Percentiles rank a stretch among this genome's conserved stretches.
Evolutionary conservation across 1,284 basidiomycete genomes (phyloP).

Genomic region (Irpex sp.): DNA sequence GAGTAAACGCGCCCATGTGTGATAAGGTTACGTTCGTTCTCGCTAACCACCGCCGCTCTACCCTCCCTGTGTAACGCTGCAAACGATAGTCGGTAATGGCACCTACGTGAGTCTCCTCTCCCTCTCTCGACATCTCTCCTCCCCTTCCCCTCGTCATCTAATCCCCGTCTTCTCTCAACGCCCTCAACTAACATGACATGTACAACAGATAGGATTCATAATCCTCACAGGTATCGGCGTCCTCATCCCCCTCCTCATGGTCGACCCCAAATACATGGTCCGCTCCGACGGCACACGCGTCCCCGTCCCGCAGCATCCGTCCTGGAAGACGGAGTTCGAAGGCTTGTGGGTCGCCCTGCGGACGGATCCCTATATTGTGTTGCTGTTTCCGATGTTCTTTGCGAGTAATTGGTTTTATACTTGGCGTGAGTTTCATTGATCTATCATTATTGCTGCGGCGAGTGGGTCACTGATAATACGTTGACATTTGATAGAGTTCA

Average conservation of each 20-base stretch:
- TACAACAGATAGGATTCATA: conserved; percentile 72
- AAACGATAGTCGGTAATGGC: conserved; percentile 43
- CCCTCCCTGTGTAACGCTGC: conserved; percentile 1
- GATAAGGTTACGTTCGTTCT: background rate
- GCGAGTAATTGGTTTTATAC: conserved; percentile 77
- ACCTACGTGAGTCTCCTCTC: conserved; percentile 46
- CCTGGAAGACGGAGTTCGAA: conserved; percentile 58
- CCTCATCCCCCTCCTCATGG: conserved; percentile 60
- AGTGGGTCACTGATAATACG: no score
- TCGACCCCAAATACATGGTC: conserved; percentile 59
- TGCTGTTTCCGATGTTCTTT: conserved; percentile 47
- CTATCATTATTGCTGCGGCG: no score
- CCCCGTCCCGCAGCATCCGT: conserved; percentile 51
- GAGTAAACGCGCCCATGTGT: background rate
- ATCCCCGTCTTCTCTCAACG: no score
- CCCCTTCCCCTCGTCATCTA: no score
- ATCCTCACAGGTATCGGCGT: conserved; percentile 64
- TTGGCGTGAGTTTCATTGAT: conserved; percentile 61
- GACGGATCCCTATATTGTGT: conserved; percentile 46
- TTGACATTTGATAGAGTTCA: conserved; percentile 55
- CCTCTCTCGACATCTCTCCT: no score
- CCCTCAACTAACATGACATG: no score
- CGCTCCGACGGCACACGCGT: conserved; percentile 72
- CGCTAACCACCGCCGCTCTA: background rate
- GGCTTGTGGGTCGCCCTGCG: conserved; percentile 43